Evolutionary conservation across 495 filamentous ascomycete genomes (phyloP), one percentile per base, ranked within the genome.

Genomic region (Stereocaulon alpinum): DNA sequence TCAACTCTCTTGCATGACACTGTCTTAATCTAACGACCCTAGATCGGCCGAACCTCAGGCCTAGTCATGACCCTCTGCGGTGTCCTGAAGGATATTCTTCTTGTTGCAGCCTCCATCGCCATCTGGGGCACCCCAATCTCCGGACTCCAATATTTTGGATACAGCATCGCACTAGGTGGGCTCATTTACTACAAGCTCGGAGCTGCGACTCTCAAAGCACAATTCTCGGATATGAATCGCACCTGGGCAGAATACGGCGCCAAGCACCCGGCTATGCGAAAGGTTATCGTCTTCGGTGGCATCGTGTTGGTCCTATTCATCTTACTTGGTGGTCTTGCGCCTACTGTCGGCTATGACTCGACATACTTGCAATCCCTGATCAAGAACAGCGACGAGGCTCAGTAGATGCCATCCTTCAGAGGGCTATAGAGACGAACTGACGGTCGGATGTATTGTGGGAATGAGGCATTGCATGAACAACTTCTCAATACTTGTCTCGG

Each of bases 171-270:
- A 51, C 83, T 98, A 34, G 74, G 79, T 66, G 93, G 93, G 66
- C 89, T 98, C 71, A 75, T 96, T 64, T 94, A 93, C 84, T 96
- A 96, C 83, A 96, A 95, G 81, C 87, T 97, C 63, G 93, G 93
- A 56, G 82, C 79, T 47, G 89, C 94, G 43, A 84, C 85, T 66
- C 76, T 97, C 66, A 89, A 85, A 77, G 86, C 88, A 58, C 87
- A 88, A 72, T 75, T 86, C 59, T 75, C 77, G 55, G 82, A 90
- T 61, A 83, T 77, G 54, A 74, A 77, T 63, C 85, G 88, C 60
- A 69, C 71, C 43, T 96, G 91, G 91, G 84, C 87, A 55, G 90
- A 95, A 64, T 95, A 93, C 65, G 90, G 92, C 55, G 80, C 77
- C 55, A 78, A 73, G 43, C 82, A 81, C 58, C 92, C 92, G 37